Evolutionary conservation across 1,284 basidiomycete species (phyloP), one percentile per base, ranked within the genome.

Genomic region (Boletus mariae): DNA sequence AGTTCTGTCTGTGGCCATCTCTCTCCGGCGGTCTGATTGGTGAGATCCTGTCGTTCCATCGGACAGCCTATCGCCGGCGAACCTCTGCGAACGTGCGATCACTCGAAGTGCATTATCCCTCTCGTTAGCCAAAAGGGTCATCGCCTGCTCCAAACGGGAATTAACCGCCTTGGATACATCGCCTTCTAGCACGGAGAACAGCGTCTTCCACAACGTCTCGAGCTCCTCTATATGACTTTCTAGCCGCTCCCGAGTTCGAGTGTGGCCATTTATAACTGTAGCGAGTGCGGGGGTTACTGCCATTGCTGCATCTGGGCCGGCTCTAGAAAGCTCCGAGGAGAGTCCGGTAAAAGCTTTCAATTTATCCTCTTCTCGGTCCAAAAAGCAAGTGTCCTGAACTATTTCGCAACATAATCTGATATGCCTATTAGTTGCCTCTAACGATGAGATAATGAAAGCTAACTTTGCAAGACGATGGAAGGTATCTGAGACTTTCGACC

Each of bases 331-430:
- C 12, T 76, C 72, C 17, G 72, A 64, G 10, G 77, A 78, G 44
- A 82, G 70, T 40, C 75, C 72, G 4, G 71, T 77, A 54, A 76
- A 80, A 4, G 74, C 74, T 54, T 75, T 69, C 28, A 71, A 35
- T 50, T 64, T 71, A 43, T 70, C 69, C 52, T 74, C 75, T 55
- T 78, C 76, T 51, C 65, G 70, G 35, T 73, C 72, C 37, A 75
- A 67, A 35, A 67, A 66, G 47, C 72, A 74, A 15, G 69, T 68
- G 53, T 77, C 70, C 61, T 75, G 72, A 47, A 75, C 67, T 43
- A 73, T 69, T 58, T 76, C 67, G 45, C 73, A 75, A 20, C 77
- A 75, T 25, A 80, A 57, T 58, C 80, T 81, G 47, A 15, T 38
- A n/a, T 35, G 34, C 23, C 20, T 15, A 44, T 64, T 28, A 64